Evolutionary conservation across 225 moss, liverwort and hornwort genomes (phyloP), one percentile per base, ranked within the genome.

Genomic region (Anthoceros angustus): DNA sequence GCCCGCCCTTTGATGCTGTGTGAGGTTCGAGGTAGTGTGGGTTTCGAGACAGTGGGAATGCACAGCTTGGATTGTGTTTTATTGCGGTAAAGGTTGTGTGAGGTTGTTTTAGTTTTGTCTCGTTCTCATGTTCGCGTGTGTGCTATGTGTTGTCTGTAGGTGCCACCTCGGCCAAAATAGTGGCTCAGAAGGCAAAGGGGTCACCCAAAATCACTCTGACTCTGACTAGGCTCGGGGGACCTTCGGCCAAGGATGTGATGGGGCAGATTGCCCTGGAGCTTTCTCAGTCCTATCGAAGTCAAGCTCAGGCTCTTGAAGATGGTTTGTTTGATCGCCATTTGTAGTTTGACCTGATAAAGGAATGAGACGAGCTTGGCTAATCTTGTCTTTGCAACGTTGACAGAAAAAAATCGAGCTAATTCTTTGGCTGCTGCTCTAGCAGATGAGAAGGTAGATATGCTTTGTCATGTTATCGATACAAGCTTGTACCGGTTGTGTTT

Each of bases 181-280:
- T 55, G 5, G 55, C 55, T 15, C 55, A 55, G 55, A 55, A 55
- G 23, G 55, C 55, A 23, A 55, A 55, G 55, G 55, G 55, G 5
- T 55, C 55, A 18, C 55, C 55, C 7, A 55, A 55, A 23, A 55
- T 55, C 6, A 18, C 55, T 18, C 55, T 55, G 18, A 23, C n/a
- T 18, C 23, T 55, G 23, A 55, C 55, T 18, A 55, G 55, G 18
- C 55, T 55, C 23, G 55, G 55, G n/a, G 55, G 55, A 55, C 55
- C 55, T 55, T 55, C 55, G 18, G 55, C 55, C n/a, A 55, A 55
- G 55, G 55, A 55, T n/a, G 55, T 55, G 55, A 55, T 55, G 55
- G 55, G 55, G 7, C 55, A 55, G 23, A 55, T 55, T 55, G 55
- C 55, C 18, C 7, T 55, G 8, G 55, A 55, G 18, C 55, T 55